Base-by-base conservation (phyloP, 192 early-diverging fungal genomes). In the Radiomyces spectabilis region DNA sequence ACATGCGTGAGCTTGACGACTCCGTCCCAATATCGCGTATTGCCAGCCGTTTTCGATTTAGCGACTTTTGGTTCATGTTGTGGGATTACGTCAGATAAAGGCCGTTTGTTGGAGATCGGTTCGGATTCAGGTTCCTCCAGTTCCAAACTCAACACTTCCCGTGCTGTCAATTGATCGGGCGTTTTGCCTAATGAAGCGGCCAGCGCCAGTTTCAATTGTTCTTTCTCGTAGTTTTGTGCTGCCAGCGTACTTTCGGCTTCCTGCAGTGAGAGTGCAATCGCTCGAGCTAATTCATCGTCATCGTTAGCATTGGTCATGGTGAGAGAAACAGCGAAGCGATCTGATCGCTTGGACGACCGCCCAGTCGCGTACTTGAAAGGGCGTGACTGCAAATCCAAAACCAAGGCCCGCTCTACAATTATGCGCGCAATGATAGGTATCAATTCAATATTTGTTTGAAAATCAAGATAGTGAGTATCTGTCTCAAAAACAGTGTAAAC, bases 181-280 rank as follows among this genome's bases (percentile, higher is more conserved):
- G 57, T 44, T 43, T 70, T 63, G 18, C 57, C 68, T 10, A 70
- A 47, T 4, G 68, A 64, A n/a, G 53, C 32, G 13, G 68, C 68
- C 33, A 70, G 55, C 7, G 68, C 68, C 26, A 21, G 21, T 29
- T 53, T 59, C 33, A 59, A 1, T 5, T 64, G 61, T n/a, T 54
- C 45, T n/a, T 48, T 21, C 44, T 69, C 68, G 22, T 43, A 31
- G 5, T 51, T 30, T 24, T 61, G 42, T 19, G 34, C 12, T 15
- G 15, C 40, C 4, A 51, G 15, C 8, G 22, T 26, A 2, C 24
- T 6, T 24, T 61, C 32, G 1, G 32, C 16, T 10, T 55, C 38
- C 8, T 61, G 50, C 15, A 64, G 41, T 7, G 62, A 64, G 9
- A 52, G 39, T 2, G 48, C 48, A 21, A 64, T 64, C 0, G 62